Evolutionary conservation across 768 basidiomycete species (phyloP), one percentile per base, ranked within the genome.

Genomic region (Termitomyces sp.): DNA sequence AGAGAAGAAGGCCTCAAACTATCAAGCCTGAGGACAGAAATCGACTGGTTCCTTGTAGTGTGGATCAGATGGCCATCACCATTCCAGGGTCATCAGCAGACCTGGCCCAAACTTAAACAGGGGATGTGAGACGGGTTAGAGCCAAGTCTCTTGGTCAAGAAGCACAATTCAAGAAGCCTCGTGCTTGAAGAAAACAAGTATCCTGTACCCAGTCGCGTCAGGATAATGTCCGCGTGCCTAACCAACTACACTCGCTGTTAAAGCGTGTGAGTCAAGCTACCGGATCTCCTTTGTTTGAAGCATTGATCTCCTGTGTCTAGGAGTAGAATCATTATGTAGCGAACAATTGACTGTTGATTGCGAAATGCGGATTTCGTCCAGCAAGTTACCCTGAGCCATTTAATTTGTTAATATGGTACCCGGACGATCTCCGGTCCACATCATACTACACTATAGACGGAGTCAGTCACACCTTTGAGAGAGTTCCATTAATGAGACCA

Each of bases 31-130:
- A 51, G 42, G 20, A 29, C 37, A 55, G 56, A 62, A 37, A 52
- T 56, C 51, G 56, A 49, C 52, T n/a, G 50, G 53, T 39, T 41
- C 33, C 44, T 34, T 58, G 47, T 49, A 42, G 44, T 44, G 55
- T 56, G 49, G 47, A 65, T 66, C 59, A 58, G 55, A 61, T 42
- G 20, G 20, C n/a, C 52, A 39, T 41, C 46, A 29, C 60, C 55
- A 62, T 64, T 60, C 62, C 63, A 62, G 61, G 63, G 45, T 55
- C 53, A 66, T 64, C 65, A 66, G 56, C 59, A 61, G 59, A 59
- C 59, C 41, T 31, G 20, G 46, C 36, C 55, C 58, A 51, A 44
- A 50, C 33, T 47, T 44, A 44, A 31, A 39, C 41, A 28, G 33
- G 50, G 28, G 44, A 45, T 6, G 29, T 45, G 55, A 54, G 52